phyloP scores from a whole-genome alignment of 306 rosid genomes.

The Astragalus membranaceus region DNA sequence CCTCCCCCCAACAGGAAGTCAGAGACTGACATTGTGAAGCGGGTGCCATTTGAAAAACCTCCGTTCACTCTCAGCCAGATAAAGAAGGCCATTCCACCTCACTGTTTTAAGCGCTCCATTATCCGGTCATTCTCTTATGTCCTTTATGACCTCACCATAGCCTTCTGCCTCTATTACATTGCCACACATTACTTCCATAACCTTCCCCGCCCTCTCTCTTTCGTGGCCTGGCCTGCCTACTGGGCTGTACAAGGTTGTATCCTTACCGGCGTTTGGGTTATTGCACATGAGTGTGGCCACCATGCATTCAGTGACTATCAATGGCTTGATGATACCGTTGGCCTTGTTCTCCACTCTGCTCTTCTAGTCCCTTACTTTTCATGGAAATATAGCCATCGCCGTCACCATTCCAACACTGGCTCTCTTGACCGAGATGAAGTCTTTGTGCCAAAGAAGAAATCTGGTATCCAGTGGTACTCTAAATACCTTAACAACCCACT shows the following conservation, averaged over 20 bases:
- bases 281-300: slow-evolving; percentile 97
- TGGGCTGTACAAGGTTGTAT: slow-evolving; percentile 72
- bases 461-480: slow-evolving; percentile 47
- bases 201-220: slow-evolving; percentile 41
- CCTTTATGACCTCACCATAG: slow-evolving; percentile 51
- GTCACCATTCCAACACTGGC: slow-evolving; percentile 90
- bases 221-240: slow-evolving; percentile 67
- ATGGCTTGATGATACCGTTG: slow-evolving; percentile 91
- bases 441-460: slow-evolving; percentile 75
- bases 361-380: slow-evolving; percentile 95
- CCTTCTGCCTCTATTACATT: slow-evolving; percentile 41
- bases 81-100: slow-evolving; percentile 84
- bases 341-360: slow-evolving; percentile 76
- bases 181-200: slow-evolving; percentile 52
- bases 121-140: slow-evolving; percentile 70
- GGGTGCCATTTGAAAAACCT: slow-evolving; percentile 66
- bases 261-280: slow-evolving; percentile 92
- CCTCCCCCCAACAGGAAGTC: slow-evolving; percentile 45
- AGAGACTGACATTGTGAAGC: slow-evolving; percentile 36
- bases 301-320: slow-evolving; percentile 94
- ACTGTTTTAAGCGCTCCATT: slow-evolving; percentile 73
- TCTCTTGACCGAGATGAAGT: slow-evolving; percentile 92
- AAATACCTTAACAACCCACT: slow-evolving; percentile 77
- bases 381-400: slow-evolving; percentile 97
- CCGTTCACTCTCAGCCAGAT: slow-evolving; percentile 64